These are phyloP conservation scores for Nepenthes gracilis DNA, from an alignment of 148 eudicot species.

Conservation along the genomic window DNA sequence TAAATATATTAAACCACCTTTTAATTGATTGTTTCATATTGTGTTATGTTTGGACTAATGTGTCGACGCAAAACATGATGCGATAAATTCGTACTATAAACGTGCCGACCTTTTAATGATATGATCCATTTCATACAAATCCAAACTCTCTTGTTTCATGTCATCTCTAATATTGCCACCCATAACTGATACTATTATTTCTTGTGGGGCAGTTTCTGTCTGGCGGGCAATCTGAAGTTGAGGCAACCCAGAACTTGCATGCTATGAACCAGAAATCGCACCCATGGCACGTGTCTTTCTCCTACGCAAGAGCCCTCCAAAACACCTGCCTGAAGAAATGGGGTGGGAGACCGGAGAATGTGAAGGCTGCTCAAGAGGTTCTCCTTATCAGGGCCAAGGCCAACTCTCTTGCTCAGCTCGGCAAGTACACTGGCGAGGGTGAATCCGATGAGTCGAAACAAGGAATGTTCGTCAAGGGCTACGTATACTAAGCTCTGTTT, in stretches of 20 bases:
- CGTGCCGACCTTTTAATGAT: too few relatives aligned
- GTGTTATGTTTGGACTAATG: too few relatives aligned
- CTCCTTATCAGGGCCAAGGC: constrained; percentile 68
- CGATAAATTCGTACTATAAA: too few relatives aligned
- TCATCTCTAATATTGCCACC: too few relatives aligned
- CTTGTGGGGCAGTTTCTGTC: constrained; percentile 60
- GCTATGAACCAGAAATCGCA: constrained; percentile 82
- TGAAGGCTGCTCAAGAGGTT: constrained; percentile 63
- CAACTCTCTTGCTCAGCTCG: constrained; percentile 86
- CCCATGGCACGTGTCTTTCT: constrained; percentile 96
- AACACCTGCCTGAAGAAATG: constrained; percentile 93
- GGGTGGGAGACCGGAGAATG: constrained; percentile 78
- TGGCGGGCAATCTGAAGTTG: constrained; percentile 95
- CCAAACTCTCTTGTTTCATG: too few relatives aligned
- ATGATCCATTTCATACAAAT: too few relatives aligned
- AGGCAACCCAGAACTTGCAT: constrained; percentile 81
- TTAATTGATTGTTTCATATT: too few relatives aligned
- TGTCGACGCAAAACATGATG: too few relatives aligned
- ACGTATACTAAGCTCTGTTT: constrained; percentile 41
- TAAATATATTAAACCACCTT: too few relatives aligned
- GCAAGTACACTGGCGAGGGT: constrained; percentile 83
- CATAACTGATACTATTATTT: too few relatives aligned
- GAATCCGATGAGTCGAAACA: constrained; percentile 77
- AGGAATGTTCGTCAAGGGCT: constrained; percentile 82
- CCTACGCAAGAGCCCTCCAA: constrained; percentile 89